These are phyloP conservation scores for Secale cereale DNA, from an alignment of 176 grass and related monocot species.

Conservation along the genomic window DNA sequence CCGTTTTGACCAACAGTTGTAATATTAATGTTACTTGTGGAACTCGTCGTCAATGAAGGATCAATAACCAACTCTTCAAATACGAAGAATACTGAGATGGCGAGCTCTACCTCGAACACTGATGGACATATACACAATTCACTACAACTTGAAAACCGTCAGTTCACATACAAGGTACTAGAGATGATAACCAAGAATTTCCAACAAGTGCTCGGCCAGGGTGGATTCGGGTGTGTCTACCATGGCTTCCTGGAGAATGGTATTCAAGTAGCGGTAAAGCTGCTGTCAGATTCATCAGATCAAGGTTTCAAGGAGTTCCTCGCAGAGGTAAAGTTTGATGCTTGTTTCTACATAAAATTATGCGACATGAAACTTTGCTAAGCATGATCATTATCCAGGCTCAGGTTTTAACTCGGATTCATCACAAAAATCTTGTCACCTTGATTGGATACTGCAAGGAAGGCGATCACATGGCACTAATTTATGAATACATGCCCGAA, in stretches of 20 bases:
- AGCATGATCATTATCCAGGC: not conserved
- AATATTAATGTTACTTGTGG: too few relatives aligned
- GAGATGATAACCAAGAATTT: not conserved
- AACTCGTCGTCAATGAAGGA: not conserved
- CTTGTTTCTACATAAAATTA: not conserved
- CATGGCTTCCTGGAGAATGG: not conserved
- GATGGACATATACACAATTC: not conserved
- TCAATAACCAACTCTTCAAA: not conserved
- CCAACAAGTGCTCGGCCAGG: not conserved
- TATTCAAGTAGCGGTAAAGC: not conserved
- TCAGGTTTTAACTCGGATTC: not conserved
- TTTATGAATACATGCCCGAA: constrained; percentile 66
- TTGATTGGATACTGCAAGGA: constrained; percentile 63
- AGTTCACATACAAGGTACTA: not conserved
- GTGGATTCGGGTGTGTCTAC: not conserved
- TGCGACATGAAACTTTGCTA: not conserved
- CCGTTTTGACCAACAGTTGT: not conserved
- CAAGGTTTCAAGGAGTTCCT: not conserved
- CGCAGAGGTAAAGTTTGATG: not conserved
- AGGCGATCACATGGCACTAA: constrained; percentile 40
- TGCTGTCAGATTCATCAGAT: not conserved
- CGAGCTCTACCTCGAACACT: too few relatives aligned
- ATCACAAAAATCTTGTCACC: not conserved
- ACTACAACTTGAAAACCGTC: not conserved
- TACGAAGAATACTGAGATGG: not conserved